Percentiles rank a stretch among this genome's conserved stretches.
Conservation (phyloP, 164 flowering plant species). For the Chloranthus sessilifolius region DNA sequence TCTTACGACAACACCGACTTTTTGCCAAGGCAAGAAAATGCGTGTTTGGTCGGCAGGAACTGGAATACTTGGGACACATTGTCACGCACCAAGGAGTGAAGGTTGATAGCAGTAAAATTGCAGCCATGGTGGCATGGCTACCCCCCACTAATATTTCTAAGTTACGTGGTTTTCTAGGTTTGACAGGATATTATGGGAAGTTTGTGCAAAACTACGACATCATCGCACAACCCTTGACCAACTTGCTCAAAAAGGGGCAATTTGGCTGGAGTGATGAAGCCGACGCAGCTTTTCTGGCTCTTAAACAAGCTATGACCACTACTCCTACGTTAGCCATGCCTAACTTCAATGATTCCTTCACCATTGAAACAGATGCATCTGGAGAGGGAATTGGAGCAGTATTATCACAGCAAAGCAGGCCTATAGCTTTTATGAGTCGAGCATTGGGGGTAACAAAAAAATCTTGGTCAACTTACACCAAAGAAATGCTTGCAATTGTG, state of each 20-base stretch:
- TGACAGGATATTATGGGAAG: background rate
- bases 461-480: background rate
- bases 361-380: background rate
- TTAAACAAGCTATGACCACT: background rate
- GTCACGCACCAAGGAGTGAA: background rate
- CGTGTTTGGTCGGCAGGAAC: background rate
- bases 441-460: background rate
- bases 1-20: background rate
- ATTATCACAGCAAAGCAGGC: background rate
- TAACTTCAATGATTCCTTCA: background rate
- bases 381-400: conserved; percentile 1
- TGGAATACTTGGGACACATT: background rate
- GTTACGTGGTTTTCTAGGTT: background rate
- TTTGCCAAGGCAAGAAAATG: background rate
- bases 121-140: background rate
- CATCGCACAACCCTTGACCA: background rate
- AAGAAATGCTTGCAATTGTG: conserved; percentile 7
- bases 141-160: background rate
- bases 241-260: background rate
- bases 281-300: background rate
- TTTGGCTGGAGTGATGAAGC: background rate
- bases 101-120: background rate
- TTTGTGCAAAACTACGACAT: background rate
- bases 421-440: background rate
- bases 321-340: background rate